Conservation (phyloP, 371 early-diverging fungal species). For the Actinomucor elegans region DNA sequence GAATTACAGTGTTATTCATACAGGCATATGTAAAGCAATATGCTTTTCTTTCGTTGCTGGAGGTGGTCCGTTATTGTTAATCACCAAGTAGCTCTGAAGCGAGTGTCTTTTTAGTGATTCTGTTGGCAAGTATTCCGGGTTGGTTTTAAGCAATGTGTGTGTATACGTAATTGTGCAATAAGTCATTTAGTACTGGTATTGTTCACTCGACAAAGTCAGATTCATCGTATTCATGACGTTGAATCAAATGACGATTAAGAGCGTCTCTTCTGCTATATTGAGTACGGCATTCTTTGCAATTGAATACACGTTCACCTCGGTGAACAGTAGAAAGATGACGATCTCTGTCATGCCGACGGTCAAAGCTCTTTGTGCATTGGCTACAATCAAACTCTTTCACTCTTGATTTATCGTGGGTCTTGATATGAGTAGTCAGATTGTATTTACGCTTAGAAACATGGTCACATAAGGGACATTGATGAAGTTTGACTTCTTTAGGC, state of each 20-base stretch:
- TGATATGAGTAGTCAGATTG: slow-evolving; percentile 70
- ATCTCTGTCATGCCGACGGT: slow-evolving; percentile 69
- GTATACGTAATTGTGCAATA: too few species aligned
- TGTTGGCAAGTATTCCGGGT: too few species aligned
- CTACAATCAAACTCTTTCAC: slow-evolving; percentile 58
- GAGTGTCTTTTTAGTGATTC: too few species aligned
- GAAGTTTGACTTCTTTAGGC: slow-evolving; percentile 3
- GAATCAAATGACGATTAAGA: slow-evolving; percentile 38
- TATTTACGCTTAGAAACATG: slow-evolving; percentile 63
- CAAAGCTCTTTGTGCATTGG: slow-evolving; percentile 54
- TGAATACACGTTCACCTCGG: slow-evolving; percentile 47
- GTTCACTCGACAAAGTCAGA: background rate
- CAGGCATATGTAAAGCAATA: too few species aligned
- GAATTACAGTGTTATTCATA: slow-evolving; percentile 13
- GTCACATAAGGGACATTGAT: slow-evolving; percentile 49
- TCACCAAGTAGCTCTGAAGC: too few species aligned
- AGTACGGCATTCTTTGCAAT: slow-evolving; percentile 53
- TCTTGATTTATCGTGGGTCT: slow-evolving; percentile 68
- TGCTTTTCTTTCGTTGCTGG: too few species aligned
- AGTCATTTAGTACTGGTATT: too few species aligned
- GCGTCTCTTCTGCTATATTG: slow-evolving; percentile 69
- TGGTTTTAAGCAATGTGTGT: too few species aligned
- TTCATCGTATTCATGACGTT: slow-evolving; percentile 10
- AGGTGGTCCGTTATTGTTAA: too few species aligned
- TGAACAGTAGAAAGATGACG: slow-evolving; percentile 71